Evolutionary conservation across 257 asterid species (phyloP).

Genomic region (Primulina eburnea): DNA sequence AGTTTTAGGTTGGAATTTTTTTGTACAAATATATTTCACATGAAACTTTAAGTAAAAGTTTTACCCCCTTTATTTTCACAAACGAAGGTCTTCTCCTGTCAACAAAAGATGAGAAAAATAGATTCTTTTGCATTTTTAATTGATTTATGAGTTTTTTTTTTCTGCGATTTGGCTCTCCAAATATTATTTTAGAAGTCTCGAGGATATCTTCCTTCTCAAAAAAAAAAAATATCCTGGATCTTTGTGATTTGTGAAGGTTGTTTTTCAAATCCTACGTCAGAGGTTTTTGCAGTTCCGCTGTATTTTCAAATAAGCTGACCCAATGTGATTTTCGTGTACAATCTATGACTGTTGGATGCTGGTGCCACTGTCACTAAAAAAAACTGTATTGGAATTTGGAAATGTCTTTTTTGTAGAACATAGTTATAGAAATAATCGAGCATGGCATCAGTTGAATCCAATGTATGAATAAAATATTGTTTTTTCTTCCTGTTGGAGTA

Average conservation of each 20-base stretch:
- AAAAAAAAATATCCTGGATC: constrained; percentile 4
- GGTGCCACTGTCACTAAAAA: constrained; percentile 1
- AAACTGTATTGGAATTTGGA: constrained; percentile 9
- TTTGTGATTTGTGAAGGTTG: constrained; percentile 1
- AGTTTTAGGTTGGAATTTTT: no score
- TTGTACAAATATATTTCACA: neutral
- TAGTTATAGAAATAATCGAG: constrained; percentile 7
- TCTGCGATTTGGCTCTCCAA: neutral
- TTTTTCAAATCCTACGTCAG: neutral
- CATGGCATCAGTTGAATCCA: constrained; percentile 18
- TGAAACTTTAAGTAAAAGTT: no score
- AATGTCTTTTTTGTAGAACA: neutral
- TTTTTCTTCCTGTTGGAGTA: neutral
- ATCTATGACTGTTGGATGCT: neutral
- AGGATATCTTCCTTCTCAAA: neutral
- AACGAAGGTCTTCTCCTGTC: neutral
- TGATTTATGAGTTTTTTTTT: neutral
- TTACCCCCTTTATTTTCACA: no score
- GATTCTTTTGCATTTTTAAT: neutral
- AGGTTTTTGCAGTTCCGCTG: constrained; percentile 6
- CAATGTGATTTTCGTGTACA: neutral
- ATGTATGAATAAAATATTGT: neutral
- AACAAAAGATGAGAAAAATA: neutral
- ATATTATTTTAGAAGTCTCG: no score
- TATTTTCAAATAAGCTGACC: neutral